Conservation (phyloP, 2,329 filamentous ascomycete species). For the Dothideomycetes sp. region DNA sequence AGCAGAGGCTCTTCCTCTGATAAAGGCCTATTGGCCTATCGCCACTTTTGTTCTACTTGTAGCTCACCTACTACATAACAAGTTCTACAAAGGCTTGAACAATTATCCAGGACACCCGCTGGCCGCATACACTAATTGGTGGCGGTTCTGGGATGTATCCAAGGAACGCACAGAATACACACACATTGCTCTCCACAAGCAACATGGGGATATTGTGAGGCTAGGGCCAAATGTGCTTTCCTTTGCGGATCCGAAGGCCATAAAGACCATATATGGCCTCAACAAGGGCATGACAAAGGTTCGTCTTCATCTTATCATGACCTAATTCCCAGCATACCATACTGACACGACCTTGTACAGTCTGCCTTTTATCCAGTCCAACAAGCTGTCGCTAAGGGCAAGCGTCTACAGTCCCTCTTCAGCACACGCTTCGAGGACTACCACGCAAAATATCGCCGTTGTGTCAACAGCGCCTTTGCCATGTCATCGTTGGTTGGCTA, state of each 20-base stretch:
- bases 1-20: slow-evolving; percentile 15
- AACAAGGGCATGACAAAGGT: slow-evolving; percentile 77
- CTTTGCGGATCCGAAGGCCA: slow-evolving; percentile 60
- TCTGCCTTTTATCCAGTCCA: slow-evolving; percentile 75
- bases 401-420: slow-evolving; percentile 61
- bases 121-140: slow-evolving; percentile 60
- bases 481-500: slow-evolving; percentile 70
- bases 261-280: slow-evolving; percentile 68
- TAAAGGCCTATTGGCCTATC: slow-evolving; percentile 30
- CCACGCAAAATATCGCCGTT: slow-evolving; percentile 63
- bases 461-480: slow-evolving; percentile 65
- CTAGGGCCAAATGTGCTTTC: slow-evolving; percentile 64
- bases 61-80: slow-evolving; percentile 31
- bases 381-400: slow-evolving; percentile 58
- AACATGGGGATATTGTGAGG: slow-evolving; percentile 64
- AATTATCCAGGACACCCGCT: slow-evolving; percentile 62
- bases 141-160: slow-evolving; percentile 61
- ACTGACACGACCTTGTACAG: slow-evolving; percentile 26
- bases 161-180: slow-evolving; percentile 55
- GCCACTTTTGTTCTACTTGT: slow-evolving; percentile 20
- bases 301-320: slow-evolving; percentile 8
- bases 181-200: slow-evolving; percentile 54
- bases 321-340: no score
- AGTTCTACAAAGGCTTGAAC: slow-evolving; percentile 47
- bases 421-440: slow-evolving; percentile 65